Evolutionary conservation across 371 early-diverging fungal species (phyloP), one percentile per base, ranked within the genome.

Genomic region (Smittium culicis): DNA sequence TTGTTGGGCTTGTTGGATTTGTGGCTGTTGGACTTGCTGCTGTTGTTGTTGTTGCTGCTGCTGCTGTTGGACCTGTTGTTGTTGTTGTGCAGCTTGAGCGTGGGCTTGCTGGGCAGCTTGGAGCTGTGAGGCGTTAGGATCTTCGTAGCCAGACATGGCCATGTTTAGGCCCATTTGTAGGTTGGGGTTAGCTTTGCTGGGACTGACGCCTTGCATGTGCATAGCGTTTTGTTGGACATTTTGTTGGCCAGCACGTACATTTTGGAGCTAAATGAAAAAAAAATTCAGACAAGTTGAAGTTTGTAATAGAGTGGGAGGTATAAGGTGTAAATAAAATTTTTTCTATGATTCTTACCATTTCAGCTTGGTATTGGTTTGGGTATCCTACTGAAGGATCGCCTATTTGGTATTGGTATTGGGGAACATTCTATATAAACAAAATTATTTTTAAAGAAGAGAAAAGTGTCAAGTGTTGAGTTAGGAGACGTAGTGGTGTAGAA

Each of bases 361-460:
- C 32, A 62, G 29, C 29, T 32, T 24, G 24, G n/a, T n/a, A 29
- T 30, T 62, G 63, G 33, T 34, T 33, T 33, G 24, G 24, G n/a
- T 32, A 62, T 29, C 11, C 34, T 24, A 62, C 32, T 8, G 63
- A 17, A 24, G 63, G 31, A 62, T 62, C 63, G 34, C 33, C 33
- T 34, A 62, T 17, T 32, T 62, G 63, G 33, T 62, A 62, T 62
- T 17, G 63, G 34, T 62, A 62, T n/a, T 62, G 63, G 29, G n/a
- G 28, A 32, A 34, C 63, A 24, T 14, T n/a, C 63, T 62, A 62
- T 27, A 27, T 5, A n/a, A 28, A 25, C 27, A 62, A 62, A 62
- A 11, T 62, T 45, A 45, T 14, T 45, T 14, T 14, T 20, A 45
- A 45, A 20, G 20, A 45, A 14, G 45, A 20, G 8, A 14, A 14